Conservation (phyloP, 441 rosid species). For the Macaranga tanarius region DNA sequence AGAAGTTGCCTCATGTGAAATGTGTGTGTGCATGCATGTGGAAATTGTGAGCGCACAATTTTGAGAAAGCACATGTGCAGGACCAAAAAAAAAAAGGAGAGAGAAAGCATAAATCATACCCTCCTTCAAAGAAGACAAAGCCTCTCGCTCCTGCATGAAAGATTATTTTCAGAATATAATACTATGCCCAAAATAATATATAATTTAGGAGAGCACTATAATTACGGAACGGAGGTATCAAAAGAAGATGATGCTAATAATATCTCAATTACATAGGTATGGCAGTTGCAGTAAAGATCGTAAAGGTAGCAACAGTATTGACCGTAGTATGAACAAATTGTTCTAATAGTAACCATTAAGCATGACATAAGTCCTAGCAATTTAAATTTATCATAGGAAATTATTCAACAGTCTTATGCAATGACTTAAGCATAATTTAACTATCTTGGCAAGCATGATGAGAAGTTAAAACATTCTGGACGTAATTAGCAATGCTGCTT, state of each 20-base stretch:
- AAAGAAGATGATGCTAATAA: not conserved
- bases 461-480: not conserved
- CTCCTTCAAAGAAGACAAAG: slow-evolving; percentile 58
- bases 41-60: not conserved
- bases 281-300: not conserved
- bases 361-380: not conserved
- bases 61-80: not conserved
- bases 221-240: not conserved
- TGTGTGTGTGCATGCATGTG: not conserved
- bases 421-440: not conserved
- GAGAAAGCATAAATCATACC: slow-evolving; percentile 43
- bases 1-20: not conserved
- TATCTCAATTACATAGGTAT: not conserved
- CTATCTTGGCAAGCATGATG: not conserved
- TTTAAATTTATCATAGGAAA: not conserved
- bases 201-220: not conserved
- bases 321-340: not conserved
- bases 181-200: not conserved
- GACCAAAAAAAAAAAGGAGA: not conserved
- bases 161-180: slow-evolving; percentile 4
- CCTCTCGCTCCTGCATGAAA: slow-evolving; percentile 60
- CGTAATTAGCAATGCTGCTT: not conserved
- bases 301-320: not conserved
- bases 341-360: not conserved
- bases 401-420: not conserved